A percentile compares a stretch with the other conserved stretches of the same genome.
Conservation (phyloP, 495 filamentous ascomycete species). For the Aspergillus steynii region DNA sequence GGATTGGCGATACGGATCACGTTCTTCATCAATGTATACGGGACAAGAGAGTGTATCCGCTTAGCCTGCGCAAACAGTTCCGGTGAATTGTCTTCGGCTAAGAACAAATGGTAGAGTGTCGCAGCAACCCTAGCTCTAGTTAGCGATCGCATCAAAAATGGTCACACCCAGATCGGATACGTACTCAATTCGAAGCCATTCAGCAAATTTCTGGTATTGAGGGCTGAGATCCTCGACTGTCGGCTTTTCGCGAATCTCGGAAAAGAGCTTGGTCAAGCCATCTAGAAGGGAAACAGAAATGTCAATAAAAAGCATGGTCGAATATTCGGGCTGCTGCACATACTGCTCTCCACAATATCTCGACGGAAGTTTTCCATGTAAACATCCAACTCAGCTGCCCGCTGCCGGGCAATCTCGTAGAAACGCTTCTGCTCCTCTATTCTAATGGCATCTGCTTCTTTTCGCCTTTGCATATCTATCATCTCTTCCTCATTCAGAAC, state of each 20-base stretch:
- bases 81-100: constrained; percentile 96
- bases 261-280: constrained; percentile 89
- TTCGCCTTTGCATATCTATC: constrained; percentile 74
- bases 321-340: constrained; percentile 26
- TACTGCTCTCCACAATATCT: constrained; percentile 77
- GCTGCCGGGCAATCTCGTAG: constrained; percentile 90
- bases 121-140: constrained; percentile 67
- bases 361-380: constrained; percentile 90
- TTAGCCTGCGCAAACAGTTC: constrained; percentile 94
- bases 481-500: constrained; percentile 77
- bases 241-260: constrained; percentile 85
- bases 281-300: constrained; percentile 42
- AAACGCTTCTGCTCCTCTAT: constrained; percentile 91
- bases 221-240: constrained; percentile 83
- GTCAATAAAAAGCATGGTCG: constrained; percentile 7
- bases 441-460: constrained; percentile 80
- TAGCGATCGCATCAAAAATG: constrained; percentile 9
- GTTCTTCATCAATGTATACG: constrained; percentile 91
- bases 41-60: constrained; percentile 88
- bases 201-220: constrained; percentile 97
- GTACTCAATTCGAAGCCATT: constrained; percentile 93
- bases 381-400: constrained; percentile 88
- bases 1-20: constrained; percentile 95
- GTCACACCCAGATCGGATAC: constrained; percentile 9
- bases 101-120: constrained; percentile 94